Percentiles rank a stretch among this genome's conserved stretches.
Evolutionary conservation across 768 basidiomycete species (phyloP).

Genomic region (Phanerochaete sordida): DNA sequence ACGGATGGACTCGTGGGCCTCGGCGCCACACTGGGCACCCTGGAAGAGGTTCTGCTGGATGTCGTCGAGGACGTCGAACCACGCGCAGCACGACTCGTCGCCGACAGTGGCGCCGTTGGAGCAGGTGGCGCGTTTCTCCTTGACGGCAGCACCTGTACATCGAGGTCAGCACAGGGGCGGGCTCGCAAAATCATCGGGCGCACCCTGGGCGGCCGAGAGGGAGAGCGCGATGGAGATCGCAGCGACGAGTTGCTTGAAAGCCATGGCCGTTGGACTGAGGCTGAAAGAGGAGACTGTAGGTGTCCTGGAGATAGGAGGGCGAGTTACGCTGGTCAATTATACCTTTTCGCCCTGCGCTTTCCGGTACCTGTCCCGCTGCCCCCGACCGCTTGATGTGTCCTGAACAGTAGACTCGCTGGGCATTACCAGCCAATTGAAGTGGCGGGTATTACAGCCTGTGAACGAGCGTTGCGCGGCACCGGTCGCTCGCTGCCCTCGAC

Average conservation of each 20-base stretch:
- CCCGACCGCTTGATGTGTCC: neutral
- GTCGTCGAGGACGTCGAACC: slow-evolving; percentile 27
- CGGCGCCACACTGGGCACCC: slow-evolving; percentile 26
- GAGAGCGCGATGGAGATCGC: neutral
- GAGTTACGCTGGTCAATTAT: neutral
- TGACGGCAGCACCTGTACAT: slow-evolving; percentile 16
- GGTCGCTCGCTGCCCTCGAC: neutral
- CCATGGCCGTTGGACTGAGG: neutral
- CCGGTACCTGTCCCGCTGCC: neutral
- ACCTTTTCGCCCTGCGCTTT: neutral
- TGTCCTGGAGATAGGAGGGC: neutral
- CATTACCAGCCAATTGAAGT: neutral
- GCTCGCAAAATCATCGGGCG: neutral
- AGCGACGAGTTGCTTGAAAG: slow-evolving; percentile 6
- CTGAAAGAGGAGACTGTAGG: neutral
- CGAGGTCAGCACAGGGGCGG: neutral
- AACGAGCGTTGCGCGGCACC: neutral
- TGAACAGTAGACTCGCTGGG: neutral
- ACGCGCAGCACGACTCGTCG: slow-evolving; percentile 28
- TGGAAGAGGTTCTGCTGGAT: slow-evolving; percentile 25
- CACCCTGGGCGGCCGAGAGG: neutral
- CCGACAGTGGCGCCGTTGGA: slow-evolving; percentile 26
- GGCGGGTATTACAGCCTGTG: neutral
- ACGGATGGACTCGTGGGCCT: slow-evolving; percentile 23
- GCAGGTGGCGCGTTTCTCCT: slow-evolving; percentile 20